Percentiles rank a stretch among this genome's conserved stretches.
phyloP scores from a whole-genome alignment of 2,329 filamentous ascomycete genomes.

The Pestalotiopsis fici region DNA sequence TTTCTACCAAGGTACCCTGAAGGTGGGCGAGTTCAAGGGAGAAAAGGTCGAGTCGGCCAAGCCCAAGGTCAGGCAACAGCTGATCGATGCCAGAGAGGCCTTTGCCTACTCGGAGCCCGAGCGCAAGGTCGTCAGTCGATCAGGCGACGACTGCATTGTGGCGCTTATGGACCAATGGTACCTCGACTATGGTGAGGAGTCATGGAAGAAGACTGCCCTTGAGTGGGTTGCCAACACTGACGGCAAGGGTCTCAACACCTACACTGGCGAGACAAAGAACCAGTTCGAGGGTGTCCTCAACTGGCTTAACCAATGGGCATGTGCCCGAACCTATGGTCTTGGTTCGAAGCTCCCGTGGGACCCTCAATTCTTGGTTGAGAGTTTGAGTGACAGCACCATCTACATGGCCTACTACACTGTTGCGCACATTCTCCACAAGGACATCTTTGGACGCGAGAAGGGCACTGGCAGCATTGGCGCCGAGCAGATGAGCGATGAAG shows the following conservation, averaged over 20 bases:
- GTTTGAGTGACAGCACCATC: constrained; percentile 86
- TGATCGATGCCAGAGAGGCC: constrained; percentile 76
- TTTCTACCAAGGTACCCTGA: constrained; percentile 92
- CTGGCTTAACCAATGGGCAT: constrained; percentile 94
- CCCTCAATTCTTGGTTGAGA: constrained; percentile 85
- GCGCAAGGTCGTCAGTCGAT: constrained; percentile 83
- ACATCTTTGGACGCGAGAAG: constrained; percentile 78
- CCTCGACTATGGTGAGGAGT: constrained; percentile 89
- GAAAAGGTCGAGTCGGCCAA: constrained; percentile 86
- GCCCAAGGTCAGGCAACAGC: constrained; percentile 75
- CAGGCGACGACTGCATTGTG: constrained; percentile 86
- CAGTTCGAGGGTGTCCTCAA: constrained; percentile 82
- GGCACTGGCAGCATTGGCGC: constrained; percentile 70
- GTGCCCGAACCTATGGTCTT: constrained; percentile 85
- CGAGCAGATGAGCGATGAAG: constrained; percentile 90
- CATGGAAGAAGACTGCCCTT: constrained; percentile 78
- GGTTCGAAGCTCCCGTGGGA: constrained; percentile 97
- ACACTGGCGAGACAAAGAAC: constrained; percentile 74
- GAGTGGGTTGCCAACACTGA: constrained; percentile 70
- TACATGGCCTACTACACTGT: constrained; percentile 85
- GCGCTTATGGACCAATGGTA: constrained; percentile 97
- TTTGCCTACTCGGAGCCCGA: constrained; percentile 96
- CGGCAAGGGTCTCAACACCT: constrained; percentile 75
- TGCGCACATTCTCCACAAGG: constrained; percentile 71
- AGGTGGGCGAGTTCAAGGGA: constrained; percentile 85